Evolutionary conservation across 1,139 yeast genomes (phyloP), one percentile per base, ranked within the genome.

Genomic region (Magnusiomyces paraingens): DNA sequence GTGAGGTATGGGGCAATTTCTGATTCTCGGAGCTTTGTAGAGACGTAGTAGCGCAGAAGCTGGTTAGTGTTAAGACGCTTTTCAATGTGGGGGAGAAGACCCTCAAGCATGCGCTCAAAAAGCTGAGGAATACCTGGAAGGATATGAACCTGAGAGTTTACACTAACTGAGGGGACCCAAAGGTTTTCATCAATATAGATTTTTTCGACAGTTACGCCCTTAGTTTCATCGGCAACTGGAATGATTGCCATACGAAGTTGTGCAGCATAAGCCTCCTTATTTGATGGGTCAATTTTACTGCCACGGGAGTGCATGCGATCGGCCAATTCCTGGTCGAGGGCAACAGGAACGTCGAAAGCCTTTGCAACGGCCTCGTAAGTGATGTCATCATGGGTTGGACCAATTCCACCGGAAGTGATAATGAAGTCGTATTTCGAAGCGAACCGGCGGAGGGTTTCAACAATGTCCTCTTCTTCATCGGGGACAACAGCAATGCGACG

Each of bases 311-410:
- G 71, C 95, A 87, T 87, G 57, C 82, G 72, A 2, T 70, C 74
- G 18, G 79, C 83, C 2, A 88, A 82, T 41, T 77, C 82, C 35
- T 71, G 65, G 66, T 88, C 84, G 18, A 84, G 65, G 44, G 67
- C 68, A 55, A 83, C 71, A 0, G 77, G 77, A 11, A 85, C 67
- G 1, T 70, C 70, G 62, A 75, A 88, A 20, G 86, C 85, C 59
- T 77, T 78, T 1, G 90, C 86, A 15, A 88, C 62, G 4, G 85
- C 77, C 51, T 81, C 82, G 66, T 89, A 88, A 0, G 95, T 87
- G 55, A 88, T 84, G 66, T 88, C 96, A 65, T 88, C 96, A 63
- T 88, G 95, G 0, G 96, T 89, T 2, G 95, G 87, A 0, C 96
- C 96, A 58, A 89, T 86, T 11, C 76, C 89, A 1, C 96, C 96